Percentiles rank a stretch among this genome's conserved stretches.
These are phyloP conservation scores for Dioscorea zingiberensis DNA, from an alignment of 106 monocot species.

Conservation along the genomic window DNA sequence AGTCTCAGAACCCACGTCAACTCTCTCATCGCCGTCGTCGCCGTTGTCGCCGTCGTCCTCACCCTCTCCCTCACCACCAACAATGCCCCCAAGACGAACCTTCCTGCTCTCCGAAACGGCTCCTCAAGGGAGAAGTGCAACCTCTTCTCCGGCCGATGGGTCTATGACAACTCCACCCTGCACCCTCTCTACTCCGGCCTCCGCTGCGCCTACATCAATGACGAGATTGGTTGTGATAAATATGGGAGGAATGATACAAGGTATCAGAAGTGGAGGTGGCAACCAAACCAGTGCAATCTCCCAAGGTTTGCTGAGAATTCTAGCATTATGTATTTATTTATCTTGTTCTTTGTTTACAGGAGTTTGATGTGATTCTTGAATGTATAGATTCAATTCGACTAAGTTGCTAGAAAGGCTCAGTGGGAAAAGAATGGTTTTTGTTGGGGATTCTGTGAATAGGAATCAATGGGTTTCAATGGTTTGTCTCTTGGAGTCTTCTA, in stretches of 20 bases:
- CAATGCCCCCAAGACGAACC: too few species aligned
- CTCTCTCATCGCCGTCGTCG: neutral
- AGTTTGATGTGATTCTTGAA: neutral
- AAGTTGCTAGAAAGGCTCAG: conserved; percentile 10
- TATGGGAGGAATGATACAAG: conserved; percentile 44
- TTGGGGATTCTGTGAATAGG: conserved; percentile 22
- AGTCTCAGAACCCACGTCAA: conserved; percentile 2
- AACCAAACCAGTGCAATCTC: conserved; percentile 38
- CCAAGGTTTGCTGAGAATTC: conserved; percentile 22
- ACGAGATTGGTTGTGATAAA: conserved; percentile 53
- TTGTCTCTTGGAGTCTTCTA: conserved; percentile 10
- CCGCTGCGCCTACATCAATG: conserved; percentile 33
- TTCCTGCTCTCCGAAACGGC: too few species aligned
- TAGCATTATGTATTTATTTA: neutral
- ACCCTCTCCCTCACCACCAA: neutral
- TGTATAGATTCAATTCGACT: conserved; percentile 10
- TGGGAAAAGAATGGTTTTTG: conserved; percentile 21
- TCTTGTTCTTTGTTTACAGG: neutral
- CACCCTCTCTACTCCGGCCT: conserved; percentile 30
- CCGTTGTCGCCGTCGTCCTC: neutral
- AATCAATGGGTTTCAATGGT: conserved; percentile 29
- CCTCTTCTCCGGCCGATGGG: conserved; percentile 41
- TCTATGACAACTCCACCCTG: conserved; percentile 37
- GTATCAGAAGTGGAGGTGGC: conserved; percentile 57
- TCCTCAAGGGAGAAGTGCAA: conserved; percentile 15